Conservation (phyloP, 441 rosid species). For the Manihot esculenta region DNA sequence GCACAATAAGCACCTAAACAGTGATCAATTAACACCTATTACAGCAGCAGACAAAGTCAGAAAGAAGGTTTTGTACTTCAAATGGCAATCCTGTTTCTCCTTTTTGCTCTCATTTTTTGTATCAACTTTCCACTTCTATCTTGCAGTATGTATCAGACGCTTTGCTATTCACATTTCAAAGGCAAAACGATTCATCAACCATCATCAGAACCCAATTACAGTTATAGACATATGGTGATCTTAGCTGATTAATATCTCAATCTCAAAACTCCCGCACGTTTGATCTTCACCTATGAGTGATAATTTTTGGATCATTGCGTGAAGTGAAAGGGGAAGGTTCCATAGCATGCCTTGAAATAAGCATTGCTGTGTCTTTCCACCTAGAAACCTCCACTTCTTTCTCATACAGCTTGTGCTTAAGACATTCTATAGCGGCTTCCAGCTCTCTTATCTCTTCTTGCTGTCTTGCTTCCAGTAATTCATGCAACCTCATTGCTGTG, state of each 20-base stretch:
- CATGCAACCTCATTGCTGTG: conserved; percentile 60
- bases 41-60: background rate
- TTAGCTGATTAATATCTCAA: conserved; percentile 9
- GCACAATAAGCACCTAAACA: background rate
- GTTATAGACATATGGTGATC: conserved; percentile 1
- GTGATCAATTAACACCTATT: background rate
- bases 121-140: background rate
- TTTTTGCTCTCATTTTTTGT: background rate
- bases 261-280: background rate
- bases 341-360: conserved; percentile 47
- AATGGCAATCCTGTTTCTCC: background rate
- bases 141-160: conserved; percentile 15
- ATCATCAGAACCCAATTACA: conserved; percentile 8
- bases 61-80: background rate
- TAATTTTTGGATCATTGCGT: conserved; percentile 12
- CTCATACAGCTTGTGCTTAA: conserved; percentile 44
- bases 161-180: background rate
- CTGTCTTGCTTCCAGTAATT: conserved; percentile 64
- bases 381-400: conserved; percentile 65
- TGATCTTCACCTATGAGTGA: conserved; percentile 23
- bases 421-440: conserved; percentile 49
- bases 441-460: conserved; percentile 67
- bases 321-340: conserved; percentile 31
- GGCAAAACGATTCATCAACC: conserved; percentile 13
- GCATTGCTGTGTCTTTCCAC: conserved; percentile 76